A percentile compares a stretch with the other conserved stretches of the same genome.
Conservation (phyloP, 164 flowering plant genomes). For the Amborella trichopoda region DNA sequence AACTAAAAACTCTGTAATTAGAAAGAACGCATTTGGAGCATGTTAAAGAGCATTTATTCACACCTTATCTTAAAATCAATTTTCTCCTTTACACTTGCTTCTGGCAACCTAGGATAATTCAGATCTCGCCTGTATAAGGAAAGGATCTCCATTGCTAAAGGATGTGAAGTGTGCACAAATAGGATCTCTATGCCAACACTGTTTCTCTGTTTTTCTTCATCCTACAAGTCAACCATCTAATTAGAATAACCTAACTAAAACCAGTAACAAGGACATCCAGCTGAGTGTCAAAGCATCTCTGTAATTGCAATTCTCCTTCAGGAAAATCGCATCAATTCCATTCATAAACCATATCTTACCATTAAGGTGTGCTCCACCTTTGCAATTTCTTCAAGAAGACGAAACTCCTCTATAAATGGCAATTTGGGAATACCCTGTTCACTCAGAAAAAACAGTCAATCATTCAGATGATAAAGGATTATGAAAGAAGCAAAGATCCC, state of each 20-base stretch:
- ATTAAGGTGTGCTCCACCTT: constrained; percentile 37
- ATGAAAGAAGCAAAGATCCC: no score
- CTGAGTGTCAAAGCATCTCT: no score
- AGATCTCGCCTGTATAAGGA: constrained; percentile 15
- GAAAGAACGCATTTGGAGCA: no score
- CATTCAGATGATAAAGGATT: no score
- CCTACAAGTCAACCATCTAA: constrained; percentile 17
- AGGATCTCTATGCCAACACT: constrained; percentile 25
- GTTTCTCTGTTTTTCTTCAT: constrained; percentile 37
- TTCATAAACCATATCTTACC: constrained; percentile 19
- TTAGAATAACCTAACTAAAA: constrained; percentile 2
- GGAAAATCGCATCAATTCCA: no score
- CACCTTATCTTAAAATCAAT: constrained; percentile 34
- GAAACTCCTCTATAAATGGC: constrained; percentile 46
- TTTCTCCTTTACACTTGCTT: constrained; percentile 16
- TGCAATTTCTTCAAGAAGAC: constrained; percentile 37
- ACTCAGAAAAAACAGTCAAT: constrained; percentile 3
- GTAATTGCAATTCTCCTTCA: no score
- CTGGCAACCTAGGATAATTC: constrained; percentile 18
- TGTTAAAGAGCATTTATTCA: constrained; percentile 1
- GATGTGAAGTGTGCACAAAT: constrained; percentile 25
- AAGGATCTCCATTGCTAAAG: constrained; percentile 19
- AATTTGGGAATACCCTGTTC: constrained; percentile 36
- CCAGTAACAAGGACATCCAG: not conserved
- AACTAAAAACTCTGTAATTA: not conserved